Conservation (phyloP, 768 basidiomycete species). For the Boletus vermiculosoides region DNA sequence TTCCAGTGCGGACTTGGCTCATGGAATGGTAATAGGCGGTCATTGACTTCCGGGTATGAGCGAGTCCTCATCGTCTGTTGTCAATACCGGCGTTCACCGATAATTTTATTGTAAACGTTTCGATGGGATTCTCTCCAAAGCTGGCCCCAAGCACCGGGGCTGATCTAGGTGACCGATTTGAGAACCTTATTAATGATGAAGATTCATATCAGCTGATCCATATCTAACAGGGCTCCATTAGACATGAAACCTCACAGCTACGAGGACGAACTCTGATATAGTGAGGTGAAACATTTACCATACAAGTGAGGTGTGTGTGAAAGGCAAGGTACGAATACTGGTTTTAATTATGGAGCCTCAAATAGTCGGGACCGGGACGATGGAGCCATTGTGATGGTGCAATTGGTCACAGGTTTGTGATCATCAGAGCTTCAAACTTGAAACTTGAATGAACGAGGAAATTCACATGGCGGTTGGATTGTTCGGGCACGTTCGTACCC, state of each 20-base stretch:
- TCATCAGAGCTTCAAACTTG: background rate
- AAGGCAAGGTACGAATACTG: background rate
- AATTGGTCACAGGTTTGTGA: slow-evolving; percentile 1
- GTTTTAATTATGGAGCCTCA: background rate
- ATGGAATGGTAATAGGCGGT: slow-evolving; percentile 11
- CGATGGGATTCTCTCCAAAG: background rate
- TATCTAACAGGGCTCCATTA: background rate
- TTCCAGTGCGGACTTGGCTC: slow-evolving; percentile 5
- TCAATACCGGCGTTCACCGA: background rate
- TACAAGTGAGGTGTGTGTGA: background rate
- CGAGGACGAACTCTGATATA: background rate
- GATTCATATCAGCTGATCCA: background rate
- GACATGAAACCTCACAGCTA: background rate
- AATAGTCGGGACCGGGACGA: slow-evolving; percentile 7
- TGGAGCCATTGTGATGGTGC: background rate
- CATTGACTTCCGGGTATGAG: slow-evolving; percentile 4
- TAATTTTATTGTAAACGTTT: background rate
- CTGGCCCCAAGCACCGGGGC: slow-evolving; percentile 3
- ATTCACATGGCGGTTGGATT: background rate
- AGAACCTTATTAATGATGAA: background rate
- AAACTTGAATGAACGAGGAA: slow-evolving; percentile 8
- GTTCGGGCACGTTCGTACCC: background rate
- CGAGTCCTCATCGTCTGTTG: background rate
- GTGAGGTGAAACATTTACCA: background rate
- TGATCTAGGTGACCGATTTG: slow-evolving; percentile 3